These are phyloP conservation scores for Gyromitra esculenta DNA, from an alignment of 2,329 filamentous ascomycete species.

Conservation along the genomic window DNA sequence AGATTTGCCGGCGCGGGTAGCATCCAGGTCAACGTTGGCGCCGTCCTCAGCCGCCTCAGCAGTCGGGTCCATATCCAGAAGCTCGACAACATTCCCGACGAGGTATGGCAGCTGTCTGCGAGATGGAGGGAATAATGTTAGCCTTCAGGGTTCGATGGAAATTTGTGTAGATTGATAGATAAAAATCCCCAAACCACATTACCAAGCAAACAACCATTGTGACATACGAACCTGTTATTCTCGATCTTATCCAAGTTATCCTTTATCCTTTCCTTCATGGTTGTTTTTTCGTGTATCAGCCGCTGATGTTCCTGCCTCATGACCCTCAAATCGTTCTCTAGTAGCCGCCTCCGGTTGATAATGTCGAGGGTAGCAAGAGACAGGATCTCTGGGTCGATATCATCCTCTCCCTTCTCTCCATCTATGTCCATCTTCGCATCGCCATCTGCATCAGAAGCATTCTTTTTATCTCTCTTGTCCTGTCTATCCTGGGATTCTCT, in stretches of 20 bases:
- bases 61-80: conserved; percentile 94
- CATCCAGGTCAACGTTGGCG: conserved; percentile 97
- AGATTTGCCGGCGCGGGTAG: conserved; percentile 94
- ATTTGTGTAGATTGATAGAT: conserved; percentile 17
- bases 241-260: conserved; percentile 99
- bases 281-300: conserved; percentile 90
- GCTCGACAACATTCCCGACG: conserved; percentile 96
- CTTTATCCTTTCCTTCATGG: conserved; percentile 99
- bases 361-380: conserved; percentile 95
- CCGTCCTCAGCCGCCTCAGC: conserved; percentile 97
- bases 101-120: conserved; percentile 93
- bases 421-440: conserved; percentile 91
- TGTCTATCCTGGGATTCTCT: conserved; percentile 71
- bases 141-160: conserved; percentile 22
- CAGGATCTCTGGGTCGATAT: conserved; percentile 92
- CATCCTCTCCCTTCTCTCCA: conserved; percentile 76
- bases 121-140: conserved; percentile 32
- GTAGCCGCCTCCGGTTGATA: conserved; percentile 83
- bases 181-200: background rate
- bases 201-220: conserved; percentile 12
- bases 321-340: conserved; percentile 97
- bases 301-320: conserved; percentile 98
- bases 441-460: conserved; percentile 70
- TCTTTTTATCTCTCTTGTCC: conserved; percentile 67
- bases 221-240: conserved; percentile 81